Evolutionary conservation across 176 grass and related monocot species (phyloP), one percentile per base, ranked within the genome.

Genomic region (Triticum dicoccoides): DNA sequence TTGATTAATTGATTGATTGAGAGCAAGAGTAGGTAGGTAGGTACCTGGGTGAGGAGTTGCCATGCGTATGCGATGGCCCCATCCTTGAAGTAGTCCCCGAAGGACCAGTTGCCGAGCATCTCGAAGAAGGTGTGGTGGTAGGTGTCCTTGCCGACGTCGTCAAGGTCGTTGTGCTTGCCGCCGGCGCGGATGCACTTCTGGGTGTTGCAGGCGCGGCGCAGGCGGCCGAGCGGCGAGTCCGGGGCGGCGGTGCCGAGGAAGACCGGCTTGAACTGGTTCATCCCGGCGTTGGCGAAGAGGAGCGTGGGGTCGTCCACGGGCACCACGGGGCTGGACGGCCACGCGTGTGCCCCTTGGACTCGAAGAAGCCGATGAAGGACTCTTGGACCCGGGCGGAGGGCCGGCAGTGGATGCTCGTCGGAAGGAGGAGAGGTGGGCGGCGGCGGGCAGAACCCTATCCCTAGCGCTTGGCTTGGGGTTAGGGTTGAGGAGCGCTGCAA

Each of bases 151-250:
- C 49, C 49, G 5, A 52, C 49, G 49, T 52, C 49, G 49, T 52
- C 49, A 14, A 52, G 49, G 14, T 52, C 49, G 49, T 52, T 52
- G 49, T 52, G 49, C 49, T 52, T 52, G 49, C 49, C 49, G 49
- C 93, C 96, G 61, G 93, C 96, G 47, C 91, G 91, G 71, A 98
- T 98, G 88, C 93, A 98, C 84, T 98, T 98, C 81, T 98, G 91
- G 23, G 89, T 95, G 86, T 95, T 86, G 82, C 80, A 95, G 7
- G 95, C 93, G 20, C 95, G 89, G 62, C 38, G 77, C 66, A 98
- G 84, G 23, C 47, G 63, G 2, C 91, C 91, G 4, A 98, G 89
- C 39, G 82, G 92, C 64, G 89, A 87, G 18, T 84, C 87, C 33
- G 95, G 95, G 11, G 91, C 92, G 11, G 88, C 93, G 0, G 89